These are phyloP conservation scores for Xenosphaeropsis pyriputrescens DNA, from an alignment of 2,329 filamentous ascomycete species.

Conservation along the genomic window DNA sequence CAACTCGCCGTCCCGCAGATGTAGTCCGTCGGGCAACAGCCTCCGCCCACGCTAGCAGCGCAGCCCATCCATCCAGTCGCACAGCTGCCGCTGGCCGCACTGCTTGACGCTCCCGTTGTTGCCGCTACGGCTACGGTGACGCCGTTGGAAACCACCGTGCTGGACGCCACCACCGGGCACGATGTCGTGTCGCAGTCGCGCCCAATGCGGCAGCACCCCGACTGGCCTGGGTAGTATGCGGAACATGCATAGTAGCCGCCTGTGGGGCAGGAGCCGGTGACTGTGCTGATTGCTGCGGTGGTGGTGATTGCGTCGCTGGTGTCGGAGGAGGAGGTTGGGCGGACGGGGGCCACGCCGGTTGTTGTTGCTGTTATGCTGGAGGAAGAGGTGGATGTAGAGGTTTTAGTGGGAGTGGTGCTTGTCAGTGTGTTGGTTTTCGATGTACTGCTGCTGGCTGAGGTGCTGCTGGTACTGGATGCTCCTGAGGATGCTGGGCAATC, in stretches of 20 bases:
- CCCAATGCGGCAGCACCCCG: constrained; percentile 76
- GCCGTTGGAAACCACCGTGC: constrained; percentile 52
- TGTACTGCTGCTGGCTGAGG: no score
- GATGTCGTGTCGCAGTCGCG: constrained; percentile 71
- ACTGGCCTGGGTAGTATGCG: constrained; percentile 53
- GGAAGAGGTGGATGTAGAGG: constrained; percentile 4
- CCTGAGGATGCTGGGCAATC: constrained; percentile 12
- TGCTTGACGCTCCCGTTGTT: constrained; percentile 23
- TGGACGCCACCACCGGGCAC: constrained; percentile 49
- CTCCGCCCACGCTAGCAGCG: constrained; percentile 50
- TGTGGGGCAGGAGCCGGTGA: constrained; percentile 51
- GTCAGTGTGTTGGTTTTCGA: constrained; percentile 19
- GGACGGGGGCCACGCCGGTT: constrained; percentile 27
- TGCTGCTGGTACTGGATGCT: constrained; percentile 7
- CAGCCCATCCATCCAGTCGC: constrained; percentile 68
- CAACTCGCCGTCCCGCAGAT: constrained; percentile 60
- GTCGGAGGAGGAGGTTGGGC: constrained; percentile 26
- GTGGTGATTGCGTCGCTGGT: constrained; percentile 19
- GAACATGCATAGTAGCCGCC: constrained; percentile 92
- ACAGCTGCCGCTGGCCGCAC: constrained; percentile 34
- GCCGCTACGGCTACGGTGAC: constrained; percentile 57
- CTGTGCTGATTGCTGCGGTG: constrained; percentile 3
- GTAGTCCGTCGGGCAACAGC: constrained; percentile 75
- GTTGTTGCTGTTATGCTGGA: constrained; percentile 22
- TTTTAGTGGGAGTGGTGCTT: no score